Percentiles rank a stretch among this genome's conserved stretches.
Evolutionary conservation across 495 filamentous ascomycete species (phyloP).

Genomic region (Collariella sp.): DNA sequence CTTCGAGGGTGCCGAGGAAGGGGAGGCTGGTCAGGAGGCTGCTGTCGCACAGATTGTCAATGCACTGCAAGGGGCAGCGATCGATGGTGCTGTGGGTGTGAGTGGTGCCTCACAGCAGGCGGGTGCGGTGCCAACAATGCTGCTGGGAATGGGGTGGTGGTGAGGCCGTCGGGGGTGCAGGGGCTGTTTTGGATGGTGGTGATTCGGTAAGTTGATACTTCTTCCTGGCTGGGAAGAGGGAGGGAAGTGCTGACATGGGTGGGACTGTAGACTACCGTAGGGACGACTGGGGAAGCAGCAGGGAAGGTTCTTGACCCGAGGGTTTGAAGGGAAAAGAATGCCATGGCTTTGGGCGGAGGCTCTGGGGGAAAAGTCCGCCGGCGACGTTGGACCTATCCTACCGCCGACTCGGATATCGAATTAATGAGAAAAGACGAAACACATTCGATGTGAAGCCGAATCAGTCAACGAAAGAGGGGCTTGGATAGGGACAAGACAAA

Average conservation of each 20-base stretch:
- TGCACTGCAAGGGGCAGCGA: constrained; percentile 11
- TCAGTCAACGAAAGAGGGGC: too few species aligned
- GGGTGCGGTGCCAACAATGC: too few species aligned
- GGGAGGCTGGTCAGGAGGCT: constrained; percentile 22
- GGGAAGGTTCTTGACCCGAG: not conserved
- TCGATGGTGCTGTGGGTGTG: not conserved
- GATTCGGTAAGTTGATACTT: not conserved
- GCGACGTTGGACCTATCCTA: too few species aligned
- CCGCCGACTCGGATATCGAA: too few species aligned
- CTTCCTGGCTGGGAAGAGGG: not conserved
- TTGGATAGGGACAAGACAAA: too few species aligned
- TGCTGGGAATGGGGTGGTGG: not conserved
- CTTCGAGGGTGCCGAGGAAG: constrained; percentile 20
- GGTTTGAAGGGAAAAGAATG: not conserved
- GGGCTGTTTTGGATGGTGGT: not conserved
- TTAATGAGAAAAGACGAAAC: too few species aligned
- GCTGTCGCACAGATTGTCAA: constrained; percentile 22
- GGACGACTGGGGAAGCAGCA: not conserved
- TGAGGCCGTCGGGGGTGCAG: not conserved
- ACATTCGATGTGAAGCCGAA: too few species aligned
- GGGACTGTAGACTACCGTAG: not conserved
- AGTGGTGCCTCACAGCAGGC: too few species aligned
- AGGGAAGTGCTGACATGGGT: not conserved
- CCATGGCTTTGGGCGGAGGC: too few species aligned
- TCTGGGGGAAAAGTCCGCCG: too few species aligned